A percentile compares a stretch with the other conserved stretches of the same genome.
These are phyloP conservation scores for Pythium aphanidermatum DNA, from an alignment of 352 stramenopile genomes.

Conservation along the genomic window DNA sequence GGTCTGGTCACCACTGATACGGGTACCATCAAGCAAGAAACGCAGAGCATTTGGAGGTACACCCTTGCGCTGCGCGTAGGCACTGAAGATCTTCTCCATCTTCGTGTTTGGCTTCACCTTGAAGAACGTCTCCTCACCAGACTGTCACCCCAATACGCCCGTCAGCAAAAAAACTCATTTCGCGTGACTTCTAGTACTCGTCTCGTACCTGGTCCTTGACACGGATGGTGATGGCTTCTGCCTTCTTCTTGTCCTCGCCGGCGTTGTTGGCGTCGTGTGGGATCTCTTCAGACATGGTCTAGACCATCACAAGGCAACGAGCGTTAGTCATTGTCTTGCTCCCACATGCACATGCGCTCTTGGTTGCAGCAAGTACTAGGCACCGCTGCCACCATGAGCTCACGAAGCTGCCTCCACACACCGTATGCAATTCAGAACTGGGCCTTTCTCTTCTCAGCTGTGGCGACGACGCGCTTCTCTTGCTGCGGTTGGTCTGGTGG, in stretches of 20 bases:
- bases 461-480: too few species aligned
- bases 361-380: too few species aligned
- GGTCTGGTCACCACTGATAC: slow-evolving; percentile 92
- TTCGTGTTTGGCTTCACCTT: slow-evolving; percentile 99
- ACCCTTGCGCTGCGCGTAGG: slow-evolving; percentile 94
- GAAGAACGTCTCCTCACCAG: slow-evolving; percentile 96
- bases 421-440: too few species aligned
- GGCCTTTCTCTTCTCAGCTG: too few species aligned
- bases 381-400: too few species aligned
- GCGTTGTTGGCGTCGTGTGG: slow-evolving; percentile 36
- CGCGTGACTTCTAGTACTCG: too few species aligned
- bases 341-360: slow-evolving; percentile 1
- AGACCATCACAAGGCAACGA: background rate
- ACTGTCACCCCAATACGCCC: slow-evolving; percentile 30
- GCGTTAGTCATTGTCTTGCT: background rate
- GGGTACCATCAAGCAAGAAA: slow-evolving; percentile 96
- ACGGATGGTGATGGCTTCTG: slow-evolving; percentile 83
- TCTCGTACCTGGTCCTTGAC: slow-evolving; percentile 81
- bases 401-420: too few species aligned
- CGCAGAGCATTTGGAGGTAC: slow-evolving; percentile 86
- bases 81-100: slow-evolving; percentile 98
- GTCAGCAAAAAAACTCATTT: too few species aligned
- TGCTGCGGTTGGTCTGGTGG: too few species aligned
- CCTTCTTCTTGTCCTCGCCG: slow-evolving; percentile 83
- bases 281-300: slow-evolving; percentile 56